Evolutionary conservation across 1,284 basidiomycete genomes (phyloP).

Genomic region (Irpex sp.): DNA sequence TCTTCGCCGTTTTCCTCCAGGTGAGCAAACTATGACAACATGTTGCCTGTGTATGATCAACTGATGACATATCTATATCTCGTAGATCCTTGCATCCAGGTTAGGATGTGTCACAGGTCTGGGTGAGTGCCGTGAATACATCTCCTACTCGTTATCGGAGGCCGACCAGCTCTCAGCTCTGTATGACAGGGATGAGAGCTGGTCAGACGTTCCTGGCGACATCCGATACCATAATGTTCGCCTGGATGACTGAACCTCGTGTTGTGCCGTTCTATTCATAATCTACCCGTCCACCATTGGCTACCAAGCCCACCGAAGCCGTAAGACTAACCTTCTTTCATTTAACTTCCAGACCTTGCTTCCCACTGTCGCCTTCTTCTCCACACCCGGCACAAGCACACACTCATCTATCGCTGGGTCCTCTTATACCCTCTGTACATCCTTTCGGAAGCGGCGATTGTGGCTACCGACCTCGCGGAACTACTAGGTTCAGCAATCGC

Average conservation of each 20-base stretch:
- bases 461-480: constrained; percentile 73
- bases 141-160: not conserved
- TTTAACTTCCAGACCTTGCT: constrained; percentile 50
- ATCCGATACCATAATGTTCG: not conserved
- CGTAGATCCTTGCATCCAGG: constrained; percentile 55
- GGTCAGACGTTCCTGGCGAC: not conserved
- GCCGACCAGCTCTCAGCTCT: too few species aligned
- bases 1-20: constrained; percentile 82
- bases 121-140: constrained; percentile 35
- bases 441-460: constrained; percentile 80
- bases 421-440: constrained; percentile 68
- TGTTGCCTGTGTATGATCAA: not conserved
- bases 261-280: constrained; percentile 4
- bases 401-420: constrained; percentile 59
- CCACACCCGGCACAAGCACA: constrained; percentile 62
- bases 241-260: not conserved
- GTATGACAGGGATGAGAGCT: not conserved
- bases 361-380: constrained; percentile 71
- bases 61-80: not conserved
- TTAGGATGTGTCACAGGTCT: constrained; percentile 70
- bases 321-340: not conserved
- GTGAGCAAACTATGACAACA: constrained; percentile 29
- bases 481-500: constrained; percentile 81
- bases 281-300: constrained; percentile 4
- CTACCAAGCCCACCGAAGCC: not conserved